Base-by-base conservation (phyloP, 2,329 filamentous ascomycete genomes). In the Trichophyton simii region DNA sequence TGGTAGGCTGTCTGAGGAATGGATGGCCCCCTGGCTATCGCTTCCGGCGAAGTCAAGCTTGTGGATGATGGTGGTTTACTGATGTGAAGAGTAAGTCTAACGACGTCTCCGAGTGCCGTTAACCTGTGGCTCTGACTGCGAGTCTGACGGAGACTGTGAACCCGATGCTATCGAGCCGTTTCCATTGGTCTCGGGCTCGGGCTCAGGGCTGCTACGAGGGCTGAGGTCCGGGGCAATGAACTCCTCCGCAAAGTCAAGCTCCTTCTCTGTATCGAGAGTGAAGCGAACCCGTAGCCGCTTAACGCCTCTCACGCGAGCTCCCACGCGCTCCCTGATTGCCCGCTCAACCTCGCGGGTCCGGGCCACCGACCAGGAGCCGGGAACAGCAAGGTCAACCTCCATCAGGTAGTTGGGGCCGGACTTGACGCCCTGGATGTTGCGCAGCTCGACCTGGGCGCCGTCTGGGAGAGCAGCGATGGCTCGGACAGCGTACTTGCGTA, bases 381-480 rank as follows among this genome's bases (percentile, higher is more conserved):
- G 90, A 15, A 95, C 88, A 1, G 84, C 87, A 64, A 97, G 76
- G 72, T 96, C 91, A 6, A 99, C 74, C 68, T 97, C 94, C 67
- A 97, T 86, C 34, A 97, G 80, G 72, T 95, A 96, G 76, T 96
- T 99, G 74, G 96, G 94, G 34, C 94, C 94, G 2, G 90, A 94
- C 76, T 99, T 99, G 75, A 96, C 82, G 60, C 94, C 94, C 66
- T 90, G 88, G 2, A 97, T 82, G 52, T 89, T 87, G 52, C 87
- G 83, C 54, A 96, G 76, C 69, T 89, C 84, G 7, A 91, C 80
- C 60, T 85, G 76, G 57, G 82, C 76, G 57, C 82, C 78, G 58
- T 81, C 77, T 59, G 73, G 72, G 20, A 87, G 69, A 4, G 78
- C 77, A 15, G 75, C 75, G 20, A 94, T 75, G 3, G 82, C 83